These are phyloP conservation scores for Basipetospora sp. DNA, from an alignment of 2,329 filamentous ascomycete species.

Conservation along the genomic window DNA sequence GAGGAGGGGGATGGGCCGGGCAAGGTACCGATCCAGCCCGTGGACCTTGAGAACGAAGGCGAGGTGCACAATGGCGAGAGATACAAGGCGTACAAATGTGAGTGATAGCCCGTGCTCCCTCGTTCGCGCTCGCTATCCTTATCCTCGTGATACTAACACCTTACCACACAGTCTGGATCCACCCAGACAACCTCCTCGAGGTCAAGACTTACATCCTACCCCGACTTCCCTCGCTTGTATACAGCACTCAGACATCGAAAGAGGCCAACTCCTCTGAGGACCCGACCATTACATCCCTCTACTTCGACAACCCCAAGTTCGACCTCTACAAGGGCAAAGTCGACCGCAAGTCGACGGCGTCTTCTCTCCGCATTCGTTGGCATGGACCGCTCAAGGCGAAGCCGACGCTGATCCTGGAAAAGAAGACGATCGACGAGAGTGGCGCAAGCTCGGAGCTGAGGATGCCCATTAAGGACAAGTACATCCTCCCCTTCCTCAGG, in stretches of 20 bases:
- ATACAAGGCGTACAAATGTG: conserved; percentile 79
- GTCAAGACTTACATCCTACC: conserved; percentile 92
- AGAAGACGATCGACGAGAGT: conserved; percentile 69
- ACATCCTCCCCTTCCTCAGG: conserved; percentile 72
- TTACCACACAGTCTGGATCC: conserved; percentile 62
- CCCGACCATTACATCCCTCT: conserved; percentile 84
- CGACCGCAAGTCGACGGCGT: conserved; percentile 56
- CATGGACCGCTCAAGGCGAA: conserved; percentile 68
- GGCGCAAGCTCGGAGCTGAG: conserved; percentile 65
- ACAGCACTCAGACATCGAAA: conserved; percentile 76
- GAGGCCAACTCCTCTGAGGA: conserved; percentile 68
- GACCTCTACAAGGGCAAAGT: conserved; percentile 78
- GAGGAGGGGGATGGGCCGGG: conserved; percentile 36
- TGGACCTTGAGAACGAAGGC: conserved; percentile 36
- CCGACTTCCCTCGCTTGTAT: conserved; percentile 78
- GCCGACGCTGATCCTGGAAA: conserved; percentile 73
- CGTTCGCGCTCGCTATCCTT: no score
- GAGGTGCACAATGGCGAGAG: conserved; percentile 51
- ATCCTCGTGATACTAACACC: no score
- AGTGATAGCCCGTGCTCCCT: conserved; percentile 15
- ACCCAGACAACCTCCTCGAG: conserved; percentile 86
- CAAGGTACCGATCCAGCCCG: conserved; percentile 18
- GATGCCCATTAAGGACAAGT: conserved; percentile 85
- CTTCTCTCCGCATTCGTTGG: conserved; percentile 79
- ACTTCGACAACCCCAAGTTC: conserved; percentile 83